These are phyloP conservation scores for Coemansia sp. DNA, from an alignment of 192 early-diverging fungal species.

Conservation along the genomic window DNA sequence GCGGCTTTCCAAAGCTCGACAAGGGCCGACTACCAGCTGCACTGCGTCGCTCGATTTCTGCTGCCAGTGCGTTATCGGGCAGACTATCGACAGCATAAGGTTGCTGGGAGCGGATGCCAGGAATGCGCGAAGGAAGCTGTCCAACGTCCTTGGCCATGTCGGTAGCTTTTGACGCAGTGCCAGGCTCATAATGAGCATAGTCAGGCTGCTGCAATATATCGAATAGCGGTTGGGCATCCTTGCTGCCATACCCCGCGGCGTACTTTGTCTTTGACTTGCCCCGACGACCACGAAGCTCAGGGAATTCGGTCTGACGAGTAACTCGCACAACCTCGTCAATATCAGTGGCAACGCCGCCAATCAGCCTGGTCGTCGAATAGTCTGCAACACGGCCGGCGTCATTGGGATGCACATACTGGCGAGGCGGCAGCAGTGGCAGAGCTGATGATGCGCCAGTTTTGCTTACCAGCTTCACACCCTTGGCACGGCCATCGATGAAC, in stretches of 20 bases:
- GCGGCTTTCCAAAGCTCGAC: slow-evolving; percentile 43
- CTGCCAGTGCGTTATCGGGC: not conserved
- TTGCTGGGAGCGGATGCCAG: slow-evolving; percentile 25
- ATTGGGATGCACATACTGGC: slow-evolving; percentile 9
- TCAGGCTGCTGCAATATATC: slow-evolving; percentile 34
- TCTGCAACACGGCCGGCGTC: slow-evolving; percentile 3
- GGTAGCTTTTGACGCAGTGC: not conserved
- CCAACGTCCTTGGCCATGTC: slow-evolving; percentile 6
- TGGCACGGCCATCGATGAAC: slow-evolving; percentile 12
- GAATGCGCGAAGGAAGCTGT: slow-evolving; percentile 43
- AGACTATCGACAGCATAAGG: not conserved
- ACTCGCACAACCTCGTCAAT: slow-evolving; percentile 30
- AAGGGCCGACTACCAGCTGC: slow-evolving; percentile 21
- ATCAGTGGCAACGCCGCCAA: slow-evolving; percentile 43
- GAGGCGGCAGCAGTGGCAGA: not conserved
- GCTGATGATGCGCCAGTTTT: not conserved
- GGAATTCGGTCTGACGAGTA: slow-evolving; percentile 43
- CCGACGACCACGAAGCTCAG: slow-evolving; percentile 31
- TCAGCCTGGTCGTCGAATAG: slow-evolving; percentile 39
- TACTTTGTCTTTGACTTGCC: slow-evolving; percentile 28
- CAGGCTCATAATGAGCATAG: not conserved
- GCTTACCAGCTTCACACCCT: not conserved
- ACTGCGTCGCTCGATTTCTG: not conserved
- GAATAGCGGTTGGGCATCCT: slow-evolving; percentile 30
- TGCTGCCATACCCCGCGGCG: slow-evolving; percentile 18